Evolutionary conservation across 305 asterid species (phyloP), one percentile per base, ranked within the genome.

Genomic region (Lippia alba): DNA sequence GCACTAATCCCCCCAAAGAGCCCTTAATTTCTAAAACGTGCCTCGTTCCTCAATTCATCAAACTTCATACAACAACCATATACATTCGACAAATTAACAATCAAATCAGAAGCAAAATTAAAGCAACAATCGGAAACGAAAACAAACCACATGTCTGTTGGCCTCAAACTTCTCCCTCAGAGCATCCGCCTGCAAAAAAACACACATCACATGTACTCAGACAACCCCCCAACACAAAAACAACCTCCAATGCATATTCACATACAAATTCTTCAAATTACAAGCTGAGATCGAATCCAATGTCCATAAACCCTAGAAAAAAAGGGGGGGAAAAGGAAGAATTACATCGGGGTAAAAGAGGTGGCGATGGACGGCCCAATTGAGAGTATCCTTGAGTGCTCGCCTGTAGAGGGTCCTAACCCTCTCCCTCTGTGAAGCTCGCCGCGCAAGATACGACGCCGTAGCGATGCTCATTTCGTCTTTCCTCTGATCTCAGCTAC

Each of bases 351-450:
- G 59, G 75, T 92, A 95, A 71, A 95, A 95, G 87, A 89, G 90
- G 77, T 90, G 99, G 81, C 99, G 96, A 83, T 95, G 98, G 73
- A 95, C 98, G 30, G 98, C 98, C 98, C 97, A 95, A 79, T 89
- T 95, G 75, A 92, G 97, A 67, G 98, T 89, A 72, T 91, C 98
- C 84, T 86, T 89, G 80, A 95, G 97, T 8, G 97, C 89, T 66
- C 95, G 80, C 75, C 96, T 70, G 86, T 92, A 92, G 62, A 95
- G 96, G 86, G 87, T 89, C 84, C 96, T 78, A 14, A 95, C 99
- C 81, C 88, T 89, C 86, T 92, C 98, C 89, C 84, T 92, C 95
- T 90, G 99, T 32, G 92, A 85, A 3, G 96, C 99, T 76, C 99
- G 85, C 70, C 97, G 92, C 76, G 90, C 91, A 39, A 92, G 40